These are phyloP conservation scores for Strobilomyces echinocephalus DNA, from an alignment of 768 basidiomycete genomes.

Conservation along the genomic window DNA sequence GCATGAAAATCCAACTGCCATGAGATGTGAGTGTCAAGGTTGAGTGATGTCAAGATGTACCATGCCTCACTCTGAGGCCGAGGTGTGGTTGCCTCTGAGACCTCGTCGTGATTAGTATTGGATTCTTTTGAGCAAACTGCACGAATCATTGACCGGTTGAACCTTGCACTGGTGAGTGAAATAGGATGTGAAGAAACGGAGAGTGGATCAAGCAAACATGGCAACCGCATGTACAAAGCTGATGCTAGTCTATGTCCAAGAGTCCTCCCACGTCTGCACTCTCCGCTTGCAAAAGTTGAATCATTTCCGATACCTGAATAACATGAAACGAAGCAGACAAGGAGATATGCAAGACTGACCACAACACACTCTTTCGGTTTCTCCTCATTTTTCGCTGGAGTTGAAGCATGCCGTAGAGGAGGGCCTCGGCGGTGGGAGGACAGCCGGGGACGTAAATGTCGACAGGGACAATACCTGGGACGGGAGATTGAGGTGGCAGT, in stretches of 20 bases:
- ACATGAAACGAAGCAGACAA: not conserved
- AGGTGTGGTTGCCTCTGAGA: not conserved
- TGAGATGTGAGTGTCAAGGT: too few relatives aligned
- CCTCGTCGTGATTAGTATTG: not conserved
- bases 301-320: conserved; percentile 27
- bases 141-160: not conserved
- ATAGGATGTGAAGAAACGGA: not conserved
- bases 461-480: conserved; percentile 87
- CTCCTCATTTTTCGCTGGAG: conserved; percentile 94
- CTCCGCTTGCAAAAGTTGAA: not conserved
- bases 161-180: conserved; percentile 1
- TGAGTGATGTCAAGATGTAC: too few relatives aligned
- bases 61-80: too few relatives aligned
- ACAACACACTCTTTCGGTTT: conserved; percentile 80
- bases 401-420: conserved; percentile 95
- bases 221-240: conserved; percentile 16
- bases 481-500: conserved; percentile 7
- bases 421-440: conserved; percentile 92
- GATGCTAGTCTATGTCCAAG: conserved; percentile 23
- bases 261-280: conserved; percentile 4
- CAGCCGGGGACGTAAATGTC: conserved; percentile 98
- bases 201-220: conserved; percentile 7
- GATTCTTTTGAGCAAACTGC: not conserved
- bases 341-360: conserved; percentile 44
- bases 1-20: conserved; percentile 12